A percentile compares a stretch with the other conserved stretches of the same genome.
Conservation (phyloP, 2,329 filamentous ascomycete species). For the Epichloe uncinata region DNA sequence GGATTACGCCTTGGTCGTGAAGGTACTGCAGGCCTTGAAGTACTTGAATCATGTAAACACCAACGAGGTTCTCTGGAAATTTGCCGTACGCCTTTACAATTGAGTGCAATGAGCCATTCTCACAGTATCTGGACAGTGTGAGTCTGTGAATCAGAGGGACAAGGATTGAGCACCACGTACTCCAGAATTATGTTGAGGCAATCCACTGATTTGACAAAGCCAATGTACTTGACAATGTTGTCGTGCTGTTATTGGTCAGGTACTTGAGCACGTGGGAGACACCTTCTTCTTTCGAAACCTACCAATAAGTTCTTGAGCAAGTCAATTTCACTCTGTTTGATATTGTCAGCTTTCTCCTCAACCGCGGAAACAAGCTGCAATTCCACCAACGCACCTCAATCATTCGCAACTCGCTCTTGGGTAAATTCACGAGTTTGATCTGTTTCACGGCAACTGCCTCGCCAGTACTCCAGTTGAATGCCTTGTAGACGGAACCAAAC, state of each 20-base stretch:
- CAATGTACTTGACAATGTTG: conserved; percentile 99
- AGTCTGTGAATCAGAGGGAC: background rate
- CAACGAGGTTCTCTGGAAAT: conserved; percentile 94
- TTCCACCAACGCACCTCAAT: conserved; percentile 58
- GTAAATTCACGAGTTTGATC: conserved; percentile 79
- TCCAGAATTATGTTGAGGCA: conserved; percentile 95
- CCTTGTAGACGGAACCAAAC: conserved; percentile 94
- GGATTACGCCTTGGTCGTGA: conserved; percentile 97
- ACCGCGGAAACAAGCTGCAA: background rate
- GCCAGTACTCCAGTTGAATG: conserved; percentile 94
- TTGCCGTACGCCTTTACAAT: conserved; percentile 99
- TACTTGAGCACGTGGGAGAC: background rate
- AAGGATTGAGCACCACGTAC: conserved; percentile 30
- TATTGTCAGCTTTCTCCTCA: conserved; percentile 8
- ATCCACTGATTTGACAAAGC: conserved; percentile 88
- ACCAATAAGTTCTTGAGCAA: conserved; percentile 92
- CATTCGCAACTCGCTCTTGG: conserved; percentile 88
- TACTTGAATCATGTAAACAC: conserved; percentile 95
- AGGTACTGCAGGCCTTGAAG: conserved; percentile 92
- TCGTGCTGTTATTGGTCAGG: conserved; percentile 49
- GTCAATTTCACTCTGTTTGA: conserved; percentile 78
- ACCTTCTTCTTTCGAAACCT: conserved; percentile 18
- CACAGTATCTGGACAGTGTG: conserved; percentile 54
- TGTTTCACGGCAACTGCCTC: conserved; percentile 98
- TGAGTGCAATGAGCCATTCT: conserved; percentile 93